phyloP scores from a whole-genome alignment of 177 flowering plant species.

The Vitis hybrid region DNA sequence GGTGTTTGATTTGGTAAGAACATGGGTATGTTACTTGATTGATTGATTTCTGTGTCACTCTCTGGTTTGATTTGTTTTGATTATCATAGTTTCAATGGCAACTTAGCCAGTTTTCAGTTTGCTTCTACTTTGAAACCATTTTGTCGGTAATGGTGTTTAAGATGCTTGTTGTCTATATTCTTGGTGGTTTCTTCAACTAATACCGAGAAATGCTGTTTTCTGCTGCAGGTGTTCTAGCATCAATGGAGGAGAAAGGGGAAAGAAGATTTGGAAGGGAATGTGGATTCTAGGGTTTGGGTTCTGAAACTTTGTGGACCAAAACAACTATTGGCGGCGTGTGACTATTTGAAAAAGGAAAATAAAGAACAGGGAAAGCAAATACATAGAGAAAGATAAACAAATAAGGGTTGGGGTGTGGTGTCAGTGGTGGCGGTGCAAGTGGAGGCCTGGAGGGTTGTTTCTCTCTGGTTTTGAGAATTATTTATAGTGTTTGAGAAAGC shows the following conservation, averaged over 20 bases:
- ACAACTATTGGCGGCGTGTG: constrained; percentile 11
- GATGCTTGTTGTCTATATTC: constrained; percentile 29
- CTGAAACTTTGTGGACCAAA: constrained; percentile 22
- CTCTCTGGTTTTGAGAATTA: constrained; percentile 27
- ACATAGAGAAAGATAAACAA: constrained; percentile 28
- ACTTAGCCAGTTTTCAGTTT: neutral
- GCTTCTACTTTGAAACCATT: constrained; percentile 11
- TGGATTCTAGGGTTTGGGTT: constrained; percentile 25
- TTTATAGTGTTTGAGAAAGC: constrained; percentile 25
- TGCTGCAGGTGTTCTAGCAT: constrained; percentile 15
- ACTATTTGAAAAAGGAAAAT: constrained; percentile 11
- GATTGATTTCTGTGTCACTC: constrained; percentile 16
- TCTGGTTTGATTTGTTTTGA: neutral
- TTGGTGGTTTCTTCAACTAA: constrained; percentile 31
- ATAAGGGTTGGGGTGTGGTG: constrained; percentile 38
- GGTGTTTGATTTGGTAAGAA: constrained; percentile 7
- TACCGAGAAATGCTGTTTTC: constrained; percentile 32
- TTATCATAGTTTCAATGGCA: too few species aligned
- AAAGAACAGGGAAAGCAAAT: neutral
- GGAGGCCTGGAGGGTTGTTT: constrained; percentile 29
- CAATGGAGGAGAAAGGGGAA: constrained; percentile 1
- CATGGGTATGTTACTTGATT: constrained; percentile 15
- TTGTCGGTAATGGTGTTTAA: constrained; percentile 10
- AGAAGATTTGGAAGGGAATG: constrained; percentile 19
- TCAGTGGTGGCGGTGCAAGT: constrained; percentile 58